Conservation (phyloP, 768 basidiomycete genomes). For the Mycena amicta region DNA sequence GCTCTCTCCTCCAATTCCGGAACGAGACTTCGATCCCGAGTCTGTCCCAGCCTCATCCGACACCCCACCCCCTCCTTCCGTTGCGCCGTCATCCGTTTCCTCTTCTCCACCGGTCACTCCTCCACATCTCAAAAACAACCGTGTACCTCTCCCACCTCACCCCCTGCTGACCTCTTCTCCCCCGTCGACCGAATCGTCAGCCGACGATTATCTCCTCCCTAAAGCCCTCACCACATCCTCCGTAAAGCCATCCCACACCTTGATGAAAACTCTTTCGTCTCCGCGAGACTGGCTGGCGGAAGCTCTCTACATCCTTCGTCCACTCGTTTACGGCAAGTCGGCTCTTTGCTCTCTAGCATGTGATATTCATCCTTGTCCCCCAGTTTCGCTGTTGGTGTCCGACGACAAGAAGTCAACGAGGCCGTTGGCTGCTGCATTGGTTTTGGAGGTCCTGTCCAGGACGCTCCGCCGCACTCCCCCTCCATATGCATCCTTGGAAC, state of each 20-base stretch:
- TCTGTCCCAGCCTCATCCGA: constrained; percentile 56
- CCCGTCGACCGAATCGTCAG: constrained; percentile 52
- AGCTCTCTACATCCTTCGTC: constrained; percentile 68
- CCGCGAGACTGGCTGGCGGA: constrained; percentile 79
- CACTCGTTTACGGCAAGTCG: constrained; percentile 72
- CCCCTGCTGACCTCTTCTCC: constrained; percentile 58
- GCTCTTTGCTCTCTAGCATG: constrained; percentile 10
- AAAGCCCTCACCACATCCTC: constrained; percentile 76
- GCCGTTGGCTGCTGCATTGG: constrained; percentile 65
- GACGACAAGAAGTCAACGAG: constrained; percentile 53
- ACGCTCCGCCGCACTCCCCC: constrained; percentile 70
- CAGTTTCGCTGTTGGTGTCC: constrained; percentile 46
- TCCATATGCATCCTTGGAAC: constrained; percentile 63
- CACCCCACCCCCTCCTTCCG: constrained; percentile 62
- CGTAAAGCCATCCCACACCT: constrained; percentile 70
- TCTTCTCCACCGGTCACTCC: constrained; percentile 66
- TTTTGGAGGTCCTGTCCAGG: constrained; percentile 74
- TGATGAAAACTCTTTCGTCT: constrained; percentile 61
- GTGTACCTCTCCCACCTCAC: constrained; percentile 64
- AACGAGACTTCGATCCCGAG: constrained; percentile 84
- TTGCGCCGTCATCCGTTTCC: constrained; percentile 58
- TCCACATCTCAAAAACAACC: constrained; percentile 82
- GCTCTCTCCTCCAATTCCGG: constrained; percentile 77
- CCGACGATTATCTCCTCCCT: constrained; percentile 82
- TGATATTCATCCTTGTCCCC: constrained; percentile 14